Base-by-base conservation (phyloP, 140 eudicot genomes). In the Senecio squalidus region DNA sequence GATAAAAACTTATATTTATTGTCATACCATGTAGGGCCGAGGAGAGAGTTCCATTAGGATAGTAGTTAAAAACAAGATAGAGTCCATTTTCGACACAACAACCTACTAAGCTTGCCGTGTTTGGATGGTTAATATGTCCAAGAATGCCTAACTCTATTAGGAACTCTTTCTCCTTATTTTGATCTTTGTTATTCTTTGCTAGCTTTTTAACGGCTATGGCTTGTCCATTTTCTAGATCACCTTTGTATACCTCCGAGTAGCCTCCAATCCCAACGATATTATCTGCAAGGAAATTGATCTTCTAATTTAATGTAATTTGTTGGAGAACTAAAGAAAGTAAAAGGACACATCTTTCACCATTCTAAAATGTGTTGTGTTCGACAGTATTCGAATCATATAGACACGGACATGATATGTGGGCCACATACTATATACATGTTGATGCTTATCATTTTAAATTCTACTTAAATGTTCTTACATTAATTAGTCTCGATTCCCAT, bases 211-310 rank as follows among this genome's bases (percentile, higher is more conserved):
- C 87, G 17, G 97, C 97, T 40, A 90, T 86, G 39, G 28, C 70
- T 26, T 74, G 40, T 60, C 94, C 97, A 46, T 70, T 70, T 22
- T 62, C 63, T 29, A 80, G 67, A 38, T 77, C 77, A 16, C 97
- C 97, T 74, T 73, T 82, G 69, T 90, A 90, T 29, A 90, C 97
- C 78, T 90, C 94, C 7, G 97, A 90, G 78, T 82, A 90, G 9
- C 97, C 97, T 55, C 97, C 97, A 53, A 76, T 69, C 49, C 95
- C 97, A n/a, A 86, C 94, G 47, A 90, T 47, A 68, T 86, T 80
- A 18, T 83, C 97, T 90, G 85, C 70, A 74, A 28, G 6, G 17
- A 70, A 44, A 30, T 55, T 4, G 11, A n/a, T n/a, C 52, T 33
- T 25, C 13, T 60, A 0, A 36, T 31, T 5, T 9, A 10, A 17